Evolutionary conservation across 2,329 filamentous ascomycete genomes (phyloP).

Genomic region (Fusarium algeriense): DNA sequence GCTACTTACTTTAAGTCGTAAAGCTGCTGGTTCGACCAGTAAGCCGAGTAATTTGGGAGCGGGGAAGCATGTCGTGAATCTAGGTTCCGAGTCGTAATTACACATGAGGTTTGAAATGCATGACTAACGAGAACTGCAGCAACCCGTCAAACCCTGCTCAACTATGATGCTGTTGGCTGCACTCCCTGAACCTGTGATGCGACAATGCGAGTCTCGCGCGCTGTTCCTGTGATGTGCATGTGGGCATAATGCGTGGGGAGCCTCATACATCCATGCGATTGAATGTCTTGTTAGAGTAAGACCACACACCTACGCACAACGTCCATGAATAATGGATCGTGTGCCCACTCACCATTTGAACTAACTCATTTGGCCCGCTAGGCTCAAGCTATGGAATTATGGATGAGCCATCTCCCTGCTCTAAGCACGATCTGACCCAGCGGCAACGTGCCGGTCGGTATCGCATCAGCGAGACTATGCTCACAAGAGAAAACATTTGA

Average conservation of each 20-base stretch:
- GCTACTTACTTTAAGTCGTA: slow-evolving; percentile 1
- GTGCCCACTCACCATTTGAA: slow-evolving; percentile 32
- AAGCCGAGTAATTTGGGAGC: slow-evolving; percentile 9
- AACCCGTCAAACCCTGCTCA: slow-evolving; percentile 3
- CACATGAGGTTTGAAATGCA: slow-evolving; percentile 28
- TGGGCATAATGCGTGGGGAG: slow-evolving; percentile 27
- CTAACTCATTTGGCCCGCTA: slow-evolving; percentile 12
- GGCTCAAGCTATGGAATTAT: not conserved
- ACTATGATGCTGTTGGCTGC: slow-evolving; percentile 5
- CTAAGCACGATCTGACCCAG: not conserved
- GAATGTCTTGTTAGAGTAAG: slow-evolving; percentile 15
- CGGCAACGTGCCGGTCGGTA: slow-evolving; percentile 3
- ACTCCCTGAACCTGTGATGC: slow-evolving; percentile 6
- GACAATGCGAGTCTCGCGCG: slow-evolving; percentile 24
- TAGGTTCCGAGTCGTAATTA: slow-evolving; percentile 31
- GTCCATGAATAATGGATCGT: slow-evolving; percentile 27
- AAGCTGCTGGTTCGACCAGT: slow-evolving; percentile 13
- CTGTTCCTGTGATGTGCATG: slow-evolving; percentile 39
- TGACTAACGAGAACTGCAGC: slow-evolving; percentile 39
- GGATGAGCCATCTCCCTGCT: slow-evolving; percentile 24
- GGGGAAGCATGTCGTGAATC: slow-evolving; percentile 10
- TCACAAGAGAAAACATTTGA: slow-evolving; percentile 21
- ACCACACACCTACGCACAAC: slow-evolving; percentile 18
- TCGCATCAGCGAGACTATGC: slow-evolving; percentile 35
- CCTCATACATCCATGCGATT: slow-evolving; percentile 11